Evolutionary conservation across 73 alveolate species (phyloP).

Genomic region (Uronychia setigera): DNA sequence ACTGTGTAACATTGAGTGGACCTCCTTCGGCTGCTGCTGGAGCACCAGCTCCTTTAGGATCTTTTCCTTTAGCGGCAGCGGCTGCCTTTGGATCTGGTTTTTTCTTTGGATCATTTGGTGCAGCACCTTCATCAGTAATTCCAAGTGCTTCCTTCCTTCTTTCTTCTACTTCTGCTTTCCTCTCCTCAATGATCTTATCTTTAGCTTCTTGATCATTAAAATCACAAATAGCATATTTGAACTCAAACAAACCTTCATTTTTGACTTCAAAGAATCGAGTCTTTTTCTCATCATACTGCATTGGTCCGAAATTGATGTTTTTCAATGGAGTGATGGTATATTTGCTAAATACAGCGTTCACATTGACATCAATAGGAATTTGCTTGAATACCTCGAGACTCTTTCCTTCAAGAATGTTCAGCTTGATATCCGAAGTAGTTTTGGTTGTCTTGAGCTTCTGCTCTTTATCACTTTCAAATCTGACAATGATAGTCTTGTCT

Average conservation of each 20-base stretch:
- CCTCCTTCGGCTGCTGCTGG: slow-evolving; percentile 89
- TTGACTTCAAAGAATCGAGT: slow-evolving; percentile 94
- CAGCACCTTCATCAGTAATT: slow-evolving; percentile 10
- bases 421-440: slow-evolving; percentile 91
- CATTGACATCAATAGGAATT: slow-evolving; percentile 94
- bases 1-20: slow-evolving; percentile 89
- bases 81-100: slow-evolving; percentile 87
- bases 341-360: slow-evolving; percentile 95
- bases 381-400: slow-evolving; percentile 87
- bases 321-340: slow-evolving; percentile 95
- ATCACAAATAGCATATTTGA: slow-evolving; percentile 96
- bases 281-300: slow-evolving; percentile 93
- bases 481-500: slow-evolving; percentile 89
- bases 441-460: slow-evolving; percentile 93
- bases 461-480: slow-evolving; percentile 94
- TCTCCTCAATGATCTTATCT: slow-evolving; percentile 88
- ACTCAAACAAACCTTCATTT: slow-evolving; percentile 98
- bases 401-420: slow-evolving; percentile 95
- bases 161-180: slow-evolving; percentile 66
- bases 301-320: slow-evolving; percentile 98
- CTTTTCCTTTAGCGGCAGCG: slow-evolving; percentile 82
- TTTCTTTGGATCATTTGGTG: slow-evolving; percentile 61
- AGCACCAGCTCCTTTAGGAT: slow-evolving; percentile 87
- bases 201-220: slow-evolving; percentile 91
- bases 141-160: slow-evolving; percentile 50